A percentile compares a stretch with the other conserved stretches of the same genome.
phyloP scores from a whole-genome alignment of 805 yeast species.

The Alloascoidea africana region DNA sequence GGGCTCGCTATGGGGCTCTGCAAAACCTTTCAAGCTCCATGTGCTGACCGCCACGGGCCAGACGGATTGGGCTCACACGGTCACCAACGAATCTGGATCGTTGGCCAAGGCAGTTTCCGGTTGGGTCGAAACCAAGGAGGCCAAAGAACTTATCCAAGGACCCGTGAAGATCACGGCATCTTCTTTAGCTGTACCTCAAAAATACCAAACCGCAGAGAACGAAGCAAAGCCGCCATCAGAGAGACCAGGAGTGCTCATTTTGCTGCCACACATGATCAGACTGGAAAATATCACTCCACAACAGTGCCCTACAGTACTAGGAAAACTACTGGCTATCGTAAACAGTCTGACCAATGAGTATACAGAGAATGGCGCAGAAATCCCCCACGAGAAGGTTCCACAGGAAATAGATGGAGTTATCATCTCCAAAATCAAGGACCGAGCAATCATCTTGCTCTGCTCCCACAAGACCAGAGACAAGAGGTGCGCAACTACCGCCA shows the following conservation, averaged over 20 bases:
- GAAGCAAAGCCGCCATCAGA: not conserved
- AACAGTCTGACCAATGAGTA: not conserved
- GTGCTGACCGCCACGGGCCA: conserved; percentile 74
- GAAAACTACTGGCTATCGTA: not conserved
- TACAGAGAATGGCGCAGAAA: not conserved
- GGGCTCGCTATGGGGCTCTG: conserved; percentile 49
- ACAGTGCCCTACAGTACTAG: not conserved
- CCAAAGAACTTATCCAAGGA: not conserved
- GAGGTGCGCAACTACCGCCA: conserved; percentile 89
- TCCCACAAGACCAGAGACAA: conserved; percentile 88
- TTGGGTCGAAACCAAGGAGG: conserved; percentile 7
- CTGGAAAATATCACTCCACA: not conserved
- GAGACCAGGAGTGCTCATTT: not conserved
- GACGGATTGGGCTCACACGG: conserved; percentile 73
- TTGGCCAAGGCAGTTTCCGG: conserved; percentile 28
- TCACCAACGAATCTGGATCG: conserved; percentile 31
- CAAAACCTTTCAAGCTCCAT: conserved; percentile 57
- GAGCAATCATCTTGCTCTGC: conserved; percentile 51
- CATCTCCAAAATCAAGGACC: conserved; percentile 15
- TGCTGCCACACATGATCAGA: not conserved
- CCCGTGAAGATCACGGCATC: not conserved
- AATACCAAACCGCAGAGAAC: not conserved
- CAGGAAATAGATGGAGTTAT: conserved; percentile 17
- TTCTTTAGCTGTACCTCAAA: not conserved
- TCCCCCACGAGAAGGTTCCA: conserved; percentile 14